phyloP scores from a whole-genome alignment of 345 rosid genomes.

The Cardiospermum halicacabum region DNA sequence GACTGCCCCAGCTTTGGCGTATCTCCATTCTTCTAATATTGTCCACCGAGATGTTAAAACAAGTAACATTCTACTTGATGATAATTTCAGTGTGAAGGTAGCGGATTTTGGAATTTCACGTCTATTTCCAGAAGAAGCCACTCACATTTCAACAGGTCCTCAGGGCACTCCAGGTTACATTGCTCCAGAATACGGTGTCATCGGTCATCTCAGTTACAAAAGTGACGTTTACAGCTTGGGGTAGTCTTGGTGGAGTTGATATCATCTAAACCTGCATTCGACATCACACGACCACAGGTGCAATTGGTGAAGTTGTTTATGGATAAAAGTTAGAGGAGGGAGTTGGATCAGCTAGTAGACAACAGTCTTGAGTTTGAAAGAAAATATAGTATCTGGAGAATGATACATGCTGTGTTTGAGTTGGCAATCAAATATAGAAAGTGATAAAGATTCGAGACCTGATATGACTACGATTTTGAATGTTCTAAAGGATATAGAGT shows the following conservation, averaged over 20 bases:
- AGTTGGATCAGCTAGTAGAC: conserved; percentile 70
- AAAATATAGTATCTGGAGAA: conserved; percentile 36
- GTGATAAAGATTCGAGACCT: conserved; percentile 67
- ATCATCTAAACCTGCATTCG: conserved; percentile 86
- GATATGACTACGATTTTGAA: conserved; percentile 51
- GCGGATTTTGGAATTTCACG: conserved; percentile 93
- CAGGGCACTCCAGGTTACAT: conserved; percentile 97
- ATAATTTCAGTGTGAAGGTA: conserved; percentile 72
- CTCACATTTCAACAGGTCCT: conserved; percentile 89
- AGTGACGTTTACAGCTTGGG: conserved; percentile 82
- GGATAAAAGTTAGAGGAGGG: conserved; percentile 56
- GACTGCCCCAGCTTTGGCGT: conserved; percentile 72
- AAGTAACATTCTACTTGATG: conserved; percentile 78
- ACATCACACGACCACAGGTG: conserved; percentile 71
- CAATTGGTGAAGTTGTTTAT: conserved; percentile 73
- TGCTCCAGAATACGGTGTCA: conserved; percentile 83
- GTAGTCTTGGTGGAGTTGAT: conserved; percentile 61
- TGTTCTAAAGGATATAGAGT: conserved; percentile 39
- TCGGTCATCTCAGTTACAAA: conserved; percentile 75
- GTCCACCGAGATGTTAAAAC: conserved; percentile 93
- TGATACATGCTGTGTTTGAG: conserved; percentile 68
- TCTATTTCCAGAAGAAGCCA: conserved; percentile 55
- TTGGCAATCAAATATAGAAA: conserved; percentile 78
- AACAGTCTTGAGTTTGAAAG: conserved; percentile 60
- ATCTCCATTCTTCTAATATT: conserved; percentile 70